Evolutionary conservation across 2,329 filamentous ascomycete species (phyloP).

Genomic region (Verticillium klebahnii): DNA sequence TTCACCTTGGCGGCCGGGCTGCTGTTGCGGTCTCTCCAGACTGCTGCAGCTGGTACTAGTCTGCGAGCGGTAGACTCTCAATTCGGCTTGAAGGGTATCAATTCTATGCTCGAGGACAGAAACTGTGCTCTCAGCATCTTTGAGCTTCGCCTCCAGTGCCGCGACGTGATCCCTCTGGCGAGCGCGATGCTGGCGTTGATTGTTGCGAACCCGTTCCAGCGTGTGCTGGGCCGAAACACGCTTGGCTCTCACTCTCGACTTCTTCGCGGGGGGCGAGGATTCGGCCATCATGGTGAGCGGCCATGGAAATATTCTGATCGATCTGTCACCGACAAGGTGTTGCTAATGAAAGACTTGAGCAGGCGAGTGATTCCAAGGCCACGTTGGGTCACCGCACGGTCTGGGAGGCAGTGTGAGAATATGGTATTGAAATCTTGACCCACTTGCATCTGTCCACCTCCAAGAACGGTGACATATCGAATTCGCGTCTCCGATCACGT

Average conservation of each 20-base stretch:
- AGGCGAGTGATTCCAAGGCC: too few relatives aligned
- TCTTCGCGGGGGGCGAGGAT: not conserved
- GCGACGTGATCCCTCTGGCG: slow-evolving; percentile 33
- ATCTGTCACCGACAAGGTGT: slow-evolving; percentile 1
- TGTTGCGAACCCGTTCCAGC: slow-evolving; percentile 39
- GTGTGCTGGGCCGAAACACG: slow-evolving; percentile 18
- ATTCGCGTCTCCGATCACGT: not conserved
- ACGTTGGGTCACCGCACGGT: too few relatives aligned
- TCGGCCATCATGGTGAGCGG: not conserved
- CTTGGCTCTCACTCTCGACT: not conserved
- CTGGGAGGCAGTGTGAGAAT: too few relatives aligned
- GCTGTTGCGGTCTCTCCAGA: not conserved
- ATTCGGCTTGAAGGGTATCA: not conserved
- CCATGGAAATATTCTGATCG: not conserved
- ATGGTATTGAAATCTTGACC: slow-evolving; percentile 1
- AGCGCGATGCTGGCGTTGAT: slow-evolving; percentile 45
- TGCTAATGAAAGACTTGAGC: not conserved
- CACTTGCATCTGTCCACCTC: too few relatives aligned
- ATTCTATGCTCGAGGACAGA: not conserved
- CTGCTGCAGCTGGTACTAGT: slow-evolving; percentile 2
- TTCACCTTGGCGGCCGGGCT: not conserved
- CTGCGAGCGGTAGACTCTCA: not conserved
- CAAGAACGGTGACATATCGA: slow-evolving; percentile 4
- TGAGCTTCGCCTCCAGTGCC: slow-evolving; percentile 25
- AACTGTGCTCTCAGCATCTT: not conserved